A percentile compares a stretch with the other conserved stretches of the same genome.
Conservation (phyloP, 345 rosid genomes). For the Salix dunnii region DNA sequence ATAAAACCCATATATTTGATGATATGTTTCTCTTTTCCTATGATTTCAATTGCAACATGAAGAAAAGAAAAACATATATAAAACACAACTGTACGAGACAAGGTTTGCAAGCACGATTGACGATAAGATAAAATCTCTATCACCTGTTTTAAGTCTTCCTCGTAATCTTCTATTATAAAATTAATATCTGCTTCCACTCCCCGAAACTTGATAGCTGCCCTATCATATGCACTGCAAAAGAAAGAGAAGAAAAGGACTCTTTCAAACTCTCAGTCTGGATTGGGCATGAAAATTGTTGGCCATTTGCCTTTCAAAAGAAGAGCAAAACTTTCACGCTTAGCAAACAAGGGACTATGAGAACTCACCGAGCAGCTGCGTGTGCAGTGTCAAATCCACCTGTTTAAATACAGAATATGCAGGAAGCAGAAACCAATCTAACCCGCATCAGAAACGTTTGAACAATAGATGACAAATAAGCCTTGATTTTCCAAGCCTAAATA, state of each 20-base stretch:
- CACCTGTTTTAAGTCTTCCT: conserved; percentile 91
- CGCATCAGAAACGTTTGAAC: conserved; percentile 19
- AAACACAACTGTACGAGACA: conserved; percentile 30
- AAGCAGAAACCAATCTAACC: conserved; percentile 13
- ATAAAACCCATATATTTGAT: conserved; percentile 6
- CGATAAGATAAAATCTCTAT: conserved; percentile 29
- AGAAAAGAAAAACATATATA: conserved; percentile 3
- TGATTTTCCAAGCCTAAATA: neutral
- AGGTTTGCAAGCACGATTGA: conserved; percentile 29
- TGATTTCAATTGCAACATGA: conserved; percentile 8
- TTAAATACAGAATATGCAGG: conserved; percentile 4
- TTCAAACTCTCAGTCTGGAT: neutral
- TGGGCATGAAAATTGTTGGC: neutral
- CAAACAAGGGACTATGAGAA: conserved; percentile 7
- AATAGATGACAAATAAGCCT: conserved; percentile 13
- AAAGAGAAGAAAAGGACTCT: neutral
- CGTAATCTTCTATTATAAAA: conserved; percentile 76
- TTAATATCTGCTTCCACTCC: conserved; percentile 95
- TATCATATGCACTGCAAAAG: conserved; percentile 79
- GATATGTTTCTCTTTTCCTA: neutral
- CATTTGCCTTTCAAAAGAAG: neutral
- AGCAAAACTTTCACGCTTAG: neutral
- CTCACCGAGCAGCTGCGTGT: conserved; percentile 97
- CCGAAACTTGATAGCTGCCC: conserved; percentile 94
- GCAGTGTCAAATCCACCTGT: conserved; percentile 99